These are phyloP conservation scores for Davidsoniella neocaledoniae DNA, from an alignment of 2,329 filamentous ascomycete species.

Conservation along the genomic window DNA sequence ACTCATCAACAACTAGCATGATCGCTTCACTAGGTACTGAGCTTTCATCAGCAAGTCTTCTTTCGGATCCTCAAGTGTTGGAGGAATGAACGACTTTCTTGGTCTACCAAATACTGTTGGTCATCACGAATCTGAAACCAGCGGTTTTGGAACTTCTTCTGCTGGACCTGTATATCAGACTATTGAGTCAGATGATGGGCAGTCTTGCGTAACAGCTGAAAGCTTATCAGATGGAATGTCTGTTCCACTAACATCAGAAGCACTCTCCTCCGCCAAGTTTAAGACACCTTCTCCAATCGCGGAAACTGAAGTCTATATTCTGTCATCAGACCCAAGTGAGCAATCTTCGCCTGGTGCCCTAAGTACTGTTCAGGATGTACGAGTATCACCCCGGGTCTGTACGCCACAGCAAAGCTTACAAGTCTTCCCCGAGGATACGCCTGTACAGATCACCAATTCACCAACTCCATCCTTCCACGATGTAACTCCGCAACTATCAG, in stretches of 20 bases:
- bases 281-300: neutral
- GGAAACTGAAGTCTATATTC: neutral
- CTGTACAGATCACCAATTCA: neutral
- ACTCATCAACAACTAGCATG: neutral
- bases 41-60: slow-evolving; percentile 2
- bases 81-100: slow-evolving; percentile 6
- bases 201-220: neutral
- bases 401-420: neutral
- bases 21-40: neutral
- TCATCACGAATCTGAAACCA: neutral
- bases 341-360: neutral
- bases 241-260: neutral
- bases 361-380: neutral
- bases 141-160: neutral
- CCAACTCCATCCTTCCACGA: neutral
- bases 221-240: neutral
- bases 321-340: slow-evolving; percentile 1
- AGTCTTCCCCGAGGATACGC: neutral
- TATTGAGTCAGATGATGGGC: neutral
- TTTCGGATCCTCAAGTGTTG: slow-evolving; percentile 2
- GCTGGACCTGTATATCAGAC: neutral
- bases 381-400: neutral
- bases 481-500: neutral
- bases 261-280: neutral
- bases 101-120: slow-evolving; percentile 1